Percentiles rank a stretch among this genome's conserved stretches.
These are phyloP conservation scores for Podaxis sp. DNA, from an alignment of 768 basidiomycete genomes.

Conservation along the genomic window DNA sequence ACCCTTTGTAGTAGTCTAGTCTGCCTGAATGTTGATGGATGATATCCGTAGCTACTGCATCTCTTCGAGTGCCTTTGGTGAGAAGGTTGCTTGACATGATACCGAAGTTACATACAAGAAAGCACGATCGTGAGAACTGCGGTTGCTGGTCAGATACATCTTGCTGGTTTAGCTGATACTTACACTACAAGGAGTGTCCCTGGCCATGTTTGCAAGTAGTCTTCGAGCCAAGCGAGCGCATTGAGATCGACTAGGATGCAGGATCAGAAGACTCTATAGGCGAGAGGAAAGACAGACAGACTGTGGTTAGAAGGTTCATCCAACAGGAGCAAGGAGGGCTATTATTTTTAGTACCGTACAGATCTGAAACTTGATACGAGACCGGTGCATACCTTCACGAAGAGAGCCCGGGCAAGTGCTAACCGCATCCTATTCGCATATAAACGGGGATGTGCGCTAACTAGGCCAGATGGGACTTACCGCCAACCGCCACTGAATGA, in stretches of 20 bases:
- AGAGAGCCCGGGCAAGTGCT: constrained; percentile 91
- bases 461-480: constrained; percentile 33
- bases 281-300: constrained; percentile 33
- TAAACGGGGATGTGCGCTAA: not conserved
- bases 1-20: constrained; percentile 98
- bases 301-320: constrained; percentile 98
- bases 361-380: not conserved
- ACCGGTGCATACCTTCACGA: constrained; percentile 71
- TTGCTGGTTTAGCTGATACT: constrained; percentile 26
- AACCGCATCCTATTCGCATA: constrained; percentile 76
- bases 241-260: constrained; percentile 75
- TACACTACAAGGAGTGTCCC: constrained; percentile 92
- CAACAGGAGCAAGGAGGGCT: constrained; percentile 76
- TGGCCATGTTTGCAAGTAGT: constrained; percentile 94
- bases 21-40: constrained; percentile 93
- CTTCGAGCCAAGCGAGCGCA: constrained; percentile 96
- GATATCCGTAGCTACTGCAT: constrained; percentile 97
- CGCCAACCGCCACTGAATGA: constrained; percentile 97
- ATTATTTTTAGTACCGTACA: not conserved
- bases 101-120: constrained; percentile 64
- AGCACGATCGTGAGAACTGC: constrained; percentile 93
- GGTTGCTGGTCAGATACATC: constrained; percentile 15
- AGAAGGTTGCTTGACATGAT: not conserved
- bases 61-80: constrained; percentile 41
- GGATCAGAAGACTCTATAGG: not conserved